Base-by-base conservation (phyloP, 306 rosid species). In the Senna siamea region DNA sequence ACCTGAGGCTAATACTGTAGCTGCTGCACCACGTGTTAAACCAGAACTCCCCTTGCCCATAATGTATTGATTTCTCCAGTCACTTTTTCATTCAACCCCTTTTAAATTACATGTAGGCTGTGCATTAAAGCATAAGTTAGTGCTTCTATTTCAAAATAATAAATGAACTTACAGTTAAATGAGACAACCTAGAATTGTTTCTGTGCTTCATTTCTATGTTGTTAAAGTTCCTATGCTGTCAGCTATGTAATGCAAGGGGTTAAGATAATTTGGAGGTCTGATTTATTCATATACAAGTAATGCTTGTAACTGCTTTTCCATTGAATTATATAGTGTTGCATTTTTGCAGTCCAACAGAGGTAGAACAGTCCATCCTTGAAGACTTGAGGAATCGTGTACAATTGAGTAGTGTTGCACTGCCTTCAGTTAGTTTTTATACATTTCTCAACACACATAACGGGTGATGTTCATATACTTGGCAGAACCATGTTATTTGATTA, bases 341-440 rank as follows among this genome's bases (percentile, higher is more conserved):
- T 77, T 79, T 9, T 83, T 84, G 67, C 89, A 95, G 99, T 77
- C 86, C 96, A 44, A 59, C 89, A 43, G 98, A 90, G 80, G 97
- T 92, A 66, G 99, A 95, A 68, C 95, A 92, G 65, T 92, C 93
- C 61, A 92, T 94, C 79, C 93, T 94, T 77, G 99, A 94, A 48
- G 99, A 94, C 84, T 86, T 94, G 61, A 87, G 98, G 86, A 95
- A 87, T 82, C 93, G 99, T 65, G 99, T 95, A 73, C 98, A 95
- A 86, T 87, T 95, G 83, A 95, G 89, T 72, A 85, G 84, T 82
- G 88, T 83, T 66, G 95, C 96, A 40, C 84, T 95, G 70, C 99
- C 99, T 75, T 95, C 98, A 5, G 89, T 95, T 87, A 92, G 96
- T 86, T 88, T 95, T 72, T 95, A 92, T 78, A 92, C 99, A 22